Percentiles rank a stretch among this genome's conserved stretches.
These are phyloP conservation scores for Blakeslea trispora DNA, from an alignment of 371 early-diverging fungal species.

Conservation along the genomic window DNA sequence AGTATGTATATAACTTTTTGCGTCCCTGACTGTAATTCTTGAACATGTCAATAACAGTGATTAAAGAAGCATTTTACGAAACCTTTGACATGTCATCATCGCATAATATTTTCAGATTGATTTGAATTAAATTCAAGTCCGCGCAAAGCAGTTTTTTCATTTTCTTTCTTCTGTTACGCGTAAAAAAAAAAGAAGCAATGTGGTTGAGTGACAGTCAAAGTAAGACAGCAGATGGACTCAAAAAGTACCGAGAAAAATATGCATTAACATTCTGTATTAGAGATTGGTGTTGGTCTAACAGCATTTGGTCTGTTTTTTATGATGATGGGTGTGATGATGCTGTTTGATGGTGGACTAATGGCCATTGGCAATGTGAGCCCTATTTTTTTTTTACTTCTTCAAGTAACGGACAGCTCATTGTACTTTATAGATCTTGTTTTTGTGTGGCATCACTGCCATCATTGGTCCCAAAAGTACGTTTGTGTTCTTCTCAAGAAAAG, in stretches of 20 bases:
- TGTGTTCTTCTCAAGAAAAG: slow-evolving; percentile 78
- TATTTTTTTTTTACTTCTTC: too few relatives aligned
- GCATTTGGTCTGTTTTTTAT: slow-evolving; percentile 95
- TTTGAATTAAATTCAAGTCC: too few relatives aligned
- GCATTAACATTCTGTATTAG: slow-evolving; percentile 46
- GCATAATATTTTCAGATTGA: too few relatives aligned
- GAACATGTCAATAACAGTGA: too few relatives aligned
- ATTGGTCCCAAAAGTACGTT: slow-evolving; percentile 87
- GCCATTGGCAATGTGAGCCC: slow-evolving; percentile 93
- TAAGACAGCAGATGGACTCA: slow-evolving; percentile 42
- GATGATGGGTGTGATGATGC: slow-evolving; percentile 86
- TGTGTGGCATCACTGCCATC: slow-evolving; percentile 84
- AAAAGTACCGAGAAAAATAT: not conserved
- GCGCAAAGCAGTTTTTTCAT: not conserved
- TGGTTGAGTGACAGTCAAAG: slow-evolving; percentile 87
- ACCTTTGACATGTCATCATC: too few relatives aligned
- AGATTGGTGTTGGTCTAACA: slow-evolving; percentile 95
- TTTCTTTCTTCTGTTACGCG: not conserved
- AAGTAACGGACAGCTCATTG: not conserved
- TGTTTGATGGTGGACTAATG: slow-evolving; percentile 94
- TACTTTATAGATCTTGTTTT: slow-evolving; percentile 77
- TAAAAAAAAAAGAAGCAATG: slow-evolving; percentile 47
- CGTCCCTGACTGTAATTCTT: too few relatives aligned
- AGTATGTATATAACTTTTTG: too few relatives aligned
- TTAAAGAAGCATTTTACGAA: too few relatives aligned